These are phyloP conservation scores for Beta vulgaris DNA, from an alignment of 148 eudicot species.

Conservation along the genomic window DNA sequence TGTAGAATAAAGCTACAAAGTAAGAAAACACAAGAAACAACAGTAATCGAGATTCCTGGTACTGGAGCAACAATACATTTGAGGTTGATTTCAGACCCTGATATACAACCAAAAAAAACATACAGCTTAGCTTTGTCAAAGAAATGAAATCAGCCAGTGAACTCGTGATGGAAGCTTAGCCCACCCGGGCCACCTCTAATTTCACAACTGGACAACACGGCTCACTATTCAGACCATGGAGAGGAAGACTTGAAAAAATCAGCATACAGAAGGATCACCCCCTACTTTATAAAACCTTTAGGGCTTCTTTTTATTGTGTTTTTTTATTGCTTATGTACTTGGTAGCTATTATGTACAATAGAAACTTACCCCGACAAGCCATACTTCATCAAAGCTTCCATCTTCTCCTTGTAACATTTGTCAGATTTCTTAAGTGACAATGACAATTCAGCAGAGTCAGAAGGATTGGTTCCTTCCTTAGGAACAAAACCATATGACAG, in stretches of 20 bases:
- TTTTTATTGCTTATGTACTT: not conserved
- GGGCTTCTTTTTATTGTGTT: too few species aligned
- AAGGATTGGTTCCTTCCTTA: conserved; percentile 89
- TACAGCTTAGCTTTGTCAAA: too few species aligned
- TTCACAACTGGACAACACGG: too few species aligned
- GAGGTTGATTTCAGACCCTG: too few species aligned
- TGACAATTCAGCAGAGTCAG: conserved; percentile 75
- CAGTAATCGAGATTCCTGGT: too few species aligned
- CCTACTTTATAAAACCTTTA: not conserved
- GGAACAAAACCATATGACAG: conserved; percentile 99
- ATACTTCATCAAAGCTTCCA: conserved; percentile 68
- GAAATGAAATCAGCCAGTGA: too few species aligned
- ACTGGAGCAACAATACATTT: too few species aligned
- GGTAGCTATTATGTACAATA: not conserved
- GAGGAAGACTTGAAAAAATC: not conserved
- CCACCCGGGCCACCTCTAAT: too few species aligned
- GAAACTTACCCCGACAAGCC: conserved; percentile 79
- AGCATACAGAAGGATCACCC: not conserved
- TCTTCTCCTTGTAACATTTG: conserved; percentile 74
- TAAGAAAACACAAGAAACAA: too few species aligned
- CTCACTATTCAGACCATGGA: not conserved
- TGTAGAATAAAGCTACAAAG: too few species aligned
- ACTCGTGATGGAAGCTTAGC: too few species aligned
- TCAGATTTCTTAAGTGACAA: conserved; percentile 73
- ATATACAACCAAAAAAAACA: too few species aligned